Evolutionary conservation across 768 basidiomycete species (phyloP), one percentile per base, ranked within the genome.

Genomic region (Podaxis sp.): DNA sequence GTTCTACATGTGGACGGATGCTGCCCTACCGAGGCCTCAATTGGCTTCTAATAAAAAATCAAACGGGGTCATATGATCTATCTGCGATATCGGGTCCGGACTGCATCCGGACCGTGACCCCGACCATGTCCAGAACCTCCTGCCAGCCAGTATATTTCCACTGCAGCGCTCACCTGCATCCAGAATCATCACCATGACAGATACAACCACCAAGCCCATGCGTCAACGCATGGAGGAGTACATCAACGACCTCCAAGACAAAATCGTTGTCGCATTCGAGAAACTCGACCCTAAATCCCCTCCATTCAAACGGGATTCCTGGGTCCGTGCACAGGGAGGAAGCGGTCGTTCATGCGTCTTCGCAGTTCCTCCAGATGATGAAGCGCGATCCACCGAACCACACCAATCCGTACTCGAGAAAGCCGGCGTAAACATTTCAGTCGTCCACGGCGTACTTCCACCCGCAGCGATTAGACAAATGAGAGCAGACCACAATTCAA

Each of bases 391-490:
- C 4, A n/a, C 49, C 60, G 47, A 69, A 7, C 40, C 70, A 22
- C 68, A 59, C 68, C 75, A 59, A 66, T 76, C 87, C 0, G 77
- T 91, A 27, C 87, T 98, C 67, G 96, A 98, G 74, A 98, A 98
- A 74, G 96, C 91, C 3, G 96, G 97, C 1, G 93, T 98, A 52
- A 98, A 97, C 77, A 90, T 97, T 68, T 93, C 91, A 7, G 80
- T 98, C 71, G 93, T 98, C 1, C 86, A 98, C 68, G 96, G 95
- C 24, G 78, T 77, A 22, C 86, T 99, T 3, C 93, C 96, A 1
- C 94, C 94, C 0, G 78, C 89, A 33, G 97, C 94, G 4, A 90
- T 98, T 72, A 86, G 86, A 70, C 91, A 96, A 78, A 99, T 99
- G 97, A 84, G 92, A 56, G 91, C 93, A 38, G 92, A 98, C 75